Base-by-base conservation (phyloP, 768 basidiomycete species). In the Pisolithus albus region DNA sequence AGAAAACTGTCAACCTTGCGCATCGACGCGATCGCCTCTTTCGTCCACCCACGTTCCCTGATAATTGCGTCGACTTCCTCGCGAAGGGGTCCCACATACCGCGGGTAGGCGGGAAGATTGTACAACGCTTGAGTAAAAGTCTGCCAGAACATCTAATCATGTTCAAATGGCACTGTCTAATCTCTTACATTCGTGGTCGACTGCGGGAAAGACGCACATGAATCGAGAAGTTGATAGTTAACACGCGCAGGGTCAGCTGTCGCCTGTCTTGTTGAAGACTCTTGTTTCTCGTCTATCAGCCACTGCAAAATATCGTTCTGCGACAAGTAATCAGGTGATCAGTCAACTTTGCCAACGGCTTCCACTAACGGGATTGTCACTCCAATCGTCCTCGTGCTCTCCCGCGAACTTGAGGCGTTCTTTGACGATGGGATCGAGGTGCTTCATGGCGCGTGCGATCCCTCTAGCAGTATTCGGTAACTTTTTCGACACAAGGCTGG, bases 61-160 rank as follows among this genome's bases (percentile, higher is more conserved):
- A 23, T 23, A 23, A 23, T 23, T 23, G 21, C 21, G 21, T 23
- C 21, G 4, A 72, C 60, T 53, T 77, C 76, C 41, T 70, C 64
- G 0, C 75, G 69, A 4, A 77, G 60, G 1, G 68, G 62, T 18
- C 60, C 56, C 2, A 66, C 49, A 45, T 64, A 72, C 45, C 70
- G 56, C 4, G 74, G 71, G 23, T 67, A 50, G 0, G 69, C 62
- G 5, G 70, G 72, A 4, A 77, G 65, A 45, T 65, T 52, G 41
- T 63, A 68, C 0, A 76, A 52, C 0, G 67, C 71, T 23, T 69
- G 66, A 0, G 66, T 66, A 32, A 72, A 63, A 36, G 53, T 62
- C 70, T 71, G 26, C 13, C 11, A 8, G 38, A 45, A 16, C 42
- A 15, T 43, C 11, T 26, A 11, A 43, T 16, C 42, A 9, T 4